These are phyloP conservation scores for Scytalidium sp. DNA, from an alignment of 2,329 filamentous ascomycete genomes.

Conservation along the genomic window DNA sequence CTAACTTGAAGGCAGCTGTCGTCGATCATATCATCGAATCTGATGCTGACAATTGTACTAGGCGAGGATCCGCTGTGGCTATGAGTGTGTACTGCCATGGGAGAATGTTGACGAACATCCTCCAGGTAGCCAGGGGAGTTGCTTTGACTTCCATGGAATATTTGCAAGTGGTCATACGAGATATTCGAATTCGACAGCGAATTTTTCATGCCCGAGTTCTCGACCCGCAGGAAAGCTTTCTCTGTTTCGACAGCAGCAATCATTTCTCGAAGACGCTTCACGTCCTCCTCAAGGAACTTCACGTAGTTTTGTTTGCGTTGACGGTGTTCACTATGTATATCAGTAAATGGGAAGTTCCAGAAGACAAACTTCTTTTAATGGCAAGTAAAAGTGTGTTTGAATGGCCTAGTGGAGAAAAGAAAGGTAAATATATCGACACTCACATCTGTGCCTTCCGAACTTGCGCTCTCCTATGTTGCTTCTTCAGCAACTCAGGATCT, in stretches of 20 bases:
- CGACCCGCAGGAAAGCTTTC: conserved; percentile 11
- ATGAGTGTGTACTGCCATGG: not conserved
- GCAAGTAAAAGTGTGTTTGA: not conserved
- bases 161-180: not conserved
- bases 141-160: not conserved
- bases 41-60: conserved; percentile 12
- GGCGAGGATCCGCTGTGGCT: conserved; percentile 1
- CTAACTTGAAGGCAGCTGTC: conserved; percentile 15
- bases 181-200: conserved; percentile 11
- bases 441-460: conserved; percentile 28
- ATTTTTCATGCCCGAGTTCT: conserved; percentile 19
- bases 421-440: not conserved
- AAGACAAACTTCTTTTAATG: not conserved
- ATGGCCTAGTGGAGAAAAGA: not conserved
- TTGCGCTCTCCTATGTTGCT: conserved; percentile 23
- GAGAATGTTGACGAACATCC: not conserved
- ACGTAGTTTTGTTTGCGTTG: conserved; percentile 25
- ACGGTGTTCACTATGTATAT: conserved; percentile 21
- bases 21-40: conserved; percentile 15
- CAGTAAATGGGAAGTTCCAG: no score
- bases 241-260: conserved; percentile 18
- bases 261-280: conserved; percentile 21
- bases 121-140: not conserved
- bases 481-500: conserved; percentile 5
- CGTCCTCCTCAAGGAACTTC: conserved; percentile 25